These are phyloP conservation scores for Schizosaccharomyces octosporus DNA, from an alignment of 805 yeast species.

Conservation along the genomic window DNA sequence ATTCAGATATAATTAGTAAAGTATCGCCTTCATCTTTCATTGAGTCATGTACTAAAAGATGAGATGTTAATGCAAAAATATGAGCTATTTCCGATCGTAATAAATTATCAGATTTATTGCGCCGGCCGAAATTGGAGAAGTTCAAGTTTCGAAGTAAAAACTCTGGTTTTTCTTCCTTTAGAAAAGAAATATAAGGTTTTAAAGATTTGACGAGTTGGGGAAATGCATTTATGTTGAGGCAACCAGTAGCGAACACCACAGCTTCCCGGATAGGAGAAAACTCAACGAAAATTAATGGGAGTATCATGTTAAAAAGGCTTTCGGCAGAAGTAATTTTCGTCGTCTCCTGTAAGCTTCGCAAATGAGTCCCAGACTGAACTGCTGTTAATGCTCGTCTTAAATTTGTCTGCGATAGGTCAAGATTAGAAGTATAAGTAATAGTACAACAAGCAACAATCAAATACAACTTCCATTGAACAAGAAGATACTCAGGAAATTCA, in stretches of 20 bases:
- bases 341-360: background rate
- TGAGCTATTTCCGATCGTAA: slow-evolving; percentile 58
- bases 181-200: background rate
- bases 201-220: slow-evolving; percentile 41
- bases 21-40: slow-evolving; percentile 46
- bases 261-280: slow-evolving; percentile 59
- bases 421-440: slow-evolving; percentile 70
- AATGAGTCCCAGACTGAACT: background rate
- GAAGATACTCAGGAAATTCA: slow-evolving; percentile 38
- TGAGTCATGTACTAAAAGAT: slow-evolving; percentile 26
- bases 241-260: slow-evolving; percentile 66
- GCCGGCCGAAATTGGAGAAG: background rate
- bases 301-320: slow-evolving; percentile 64
- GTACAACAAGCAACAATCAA: slow-evolving; percentile 81
- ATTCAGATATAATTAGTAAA: slow-evolving; percentile 33
- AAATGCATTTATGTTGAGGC: slow-evolving; percentile 74
- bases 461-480: slow-evolving; percentile 74
- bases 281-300: slow-evolving; percentile 52
- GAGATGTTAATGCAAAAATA: slow-evolving; percentile 43
- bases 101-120: background rate
- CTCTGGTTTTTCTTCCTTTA: background rate
- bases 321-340: slow-evolving; percentile 57
- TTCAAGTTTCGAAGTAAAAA: background rate
- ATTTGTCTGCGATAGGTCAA: slow-evolving; percentile 17
- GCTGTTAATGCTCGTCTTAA: background rate